Evolutionary conservation across 106 monocot species (phyloP), one percentile per base, ranked within the genome.

Genomic region (Alisma plantagoaquatica): DNA sequence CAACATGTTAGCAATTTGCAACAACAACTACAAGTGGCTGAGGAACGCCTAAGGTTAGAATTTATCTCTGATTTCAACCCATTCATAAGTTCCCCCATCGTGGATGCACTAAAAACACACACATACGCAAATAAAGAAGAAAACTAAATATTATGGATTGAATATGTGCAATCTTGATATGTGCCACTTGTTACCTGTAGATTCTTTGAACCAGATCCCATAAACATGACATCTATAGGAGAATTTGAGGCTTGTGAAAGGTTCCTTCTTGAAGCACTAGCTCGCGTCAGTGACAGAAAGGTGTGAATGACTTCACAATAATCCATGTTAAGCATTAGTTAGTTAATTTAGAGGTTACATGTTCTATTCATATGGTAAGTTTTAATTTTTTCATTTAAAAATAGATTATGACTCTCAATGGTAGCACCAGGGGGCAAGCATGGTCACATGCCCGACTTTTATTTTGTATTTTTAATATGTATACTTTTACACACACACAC

Each of bases 191-290:
- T n/a, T n/a, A n/a, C n/a, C 7, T 63, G 24, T 47, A 84, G 84
- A 59, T 53, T 57, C 42, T 85, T 76, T 41, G 78, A 86, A 52
- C 78, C 75, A 1, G 78, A 76, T 23, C 66, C 70, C 1, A 23
- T 60, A 28, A 57, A 10, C 23, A 57, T 73, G 6, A 52, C 68
- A 31, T 73, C 82, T 5, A 43, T 71, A 46, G 45, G 16, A 3
- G 78, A 86, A 19, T 35, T 81, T 35, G 81, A 91, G 43, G 22
- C 71, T 16, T 67, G 72, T 26, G 80, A 84, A 53, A 81, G 72
- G 29, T 75, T 84, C 32, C 51, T 91, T 25, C 38, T 75, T 46
- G 77, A 77, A 24, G 43, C 75, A 3, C 59, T 84, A 46, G 28
- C 27, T 22, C 77, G 74, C 14, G 66, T 75, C 2, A 47, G 28